Conservation (phyloP, 805 yeast species). For the Monosporozyma solicola region DNA sequence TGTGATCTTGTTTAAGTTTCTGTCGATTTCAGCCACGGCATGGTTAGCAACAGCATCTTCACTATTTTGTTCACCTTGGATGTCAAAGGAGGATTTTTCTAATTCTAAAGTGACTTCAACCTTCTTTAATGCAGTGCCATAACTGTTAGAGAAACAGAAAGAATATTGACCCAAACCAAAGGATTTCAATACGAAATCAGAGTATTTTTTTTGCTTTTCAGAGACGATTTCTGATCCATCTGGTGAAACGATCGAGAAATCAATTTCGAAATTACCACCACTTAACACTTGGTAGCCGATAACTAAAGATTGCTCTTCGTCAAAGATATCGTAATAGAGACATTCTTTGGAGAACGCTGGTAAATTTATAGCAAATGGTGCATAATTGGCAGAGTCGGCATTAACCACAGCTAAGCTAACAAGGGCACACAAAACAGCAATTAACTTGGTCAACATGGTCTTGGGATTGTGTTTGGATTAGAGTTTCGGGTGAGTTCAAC, state of each 20-base stretch:
- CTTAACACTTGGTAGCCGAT: conserved; percentile 46
- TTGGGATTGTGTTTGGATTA: not conserved
- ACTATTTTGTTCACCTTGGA: conserved; percentile 14
- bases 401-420: conserved; percentile 11
- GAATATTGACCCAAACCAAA: conserved; percentile 53
- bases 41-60: conserved; percentile 46
- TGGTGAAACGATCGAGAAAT: conserved; percentile 52
- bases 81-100: conserved; percentile 32
- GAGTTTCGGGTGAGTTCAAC: not conserved
- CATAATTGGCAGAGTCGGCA: conserved; percentile 14
- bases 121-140: conserved; percentile 56
- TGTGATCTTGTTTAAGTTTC: conserved; percentile 48
- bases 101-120: conserved; percentile 52
- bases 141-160: conserved; percentile 56
- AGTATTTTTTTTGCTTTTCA: conserved; percentile 53
- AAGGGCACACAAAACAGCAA: conserved; percentile 3
- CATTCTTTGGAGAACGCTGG: conserved; percentile 40
- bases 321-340: conserved; percentile 30
- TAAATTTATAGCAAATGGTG: conserved; percentile 31
- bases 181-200: conserved; percentile 51
- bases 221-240: conserved; percentile 38
- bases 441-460: not conserved
- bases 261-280: conserved; percentile 62
- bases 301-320: conserved; percentile 33
- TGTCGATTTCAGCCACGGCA: conserved; percentile 49